Base-by-base conservation (phyloP, 805 yeast genomes). In the Priceomyces melissophilus region DNA sequence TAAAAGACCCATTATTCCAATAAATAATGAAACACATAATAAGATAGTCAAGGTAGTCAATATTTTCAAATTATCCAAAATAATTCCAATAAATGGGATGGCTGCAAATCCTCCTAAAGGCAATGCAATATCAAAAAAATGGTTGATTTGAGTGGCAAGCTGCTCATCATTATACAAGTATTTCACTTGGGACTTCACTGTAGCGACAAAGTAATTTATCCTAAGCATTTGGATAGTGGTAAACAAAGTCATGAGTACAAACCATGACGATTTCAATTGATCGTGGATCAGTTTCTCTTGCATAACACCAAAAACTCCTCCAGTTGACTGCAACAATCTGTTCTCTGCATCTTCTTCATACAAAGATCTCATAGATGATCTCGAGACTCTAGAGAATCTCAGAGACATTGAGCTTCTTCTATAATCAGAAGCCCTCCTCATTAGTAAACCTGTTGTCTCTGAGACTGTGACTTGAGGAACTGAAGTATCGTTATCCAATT, bases 131-230 rank as follows among this genome's bases (percentile, higher is more conserved):
- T 91, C 97, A 54, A 90, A 91, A 46, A 87, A 81, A 39, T 78
- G 77, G 58, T 88, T 88, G 37, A 87, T 63, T 10, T 54, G 51
- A 17, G 72, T 58, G 1, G 95, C 95, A 3, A 68, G 59, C 7
- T 65, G 65, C 37, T 67, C 71, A 48, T 69, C 68, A 8, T 49
- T 31, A 40, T 88, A 71, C 45, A 89, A 73, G 55, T 70, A 91
- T 17, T 73, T 74, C 69, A 88, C 95, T 65, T 90, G 97, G 0
- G 95, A 69, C 54, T 81, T 78, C 28, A 90, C 70, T 2, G 97
- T 87, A 7, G 96, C 97, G 40, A 90, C 93, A 62, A 88, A 91
- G 61, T 87, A 91, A 67, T 90, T 90, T 50, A 90, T 83, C 58
- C 97, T 73, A 33, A 91, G 73, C 96, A 90, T 90, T 61, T 88